Evolutionary conservation across 2,329 filamentous ascomycete genomes (phyloP), one percentile per base, ranked within the genome.

Genomic region (Phyllosticta capitalensis): DNA sequence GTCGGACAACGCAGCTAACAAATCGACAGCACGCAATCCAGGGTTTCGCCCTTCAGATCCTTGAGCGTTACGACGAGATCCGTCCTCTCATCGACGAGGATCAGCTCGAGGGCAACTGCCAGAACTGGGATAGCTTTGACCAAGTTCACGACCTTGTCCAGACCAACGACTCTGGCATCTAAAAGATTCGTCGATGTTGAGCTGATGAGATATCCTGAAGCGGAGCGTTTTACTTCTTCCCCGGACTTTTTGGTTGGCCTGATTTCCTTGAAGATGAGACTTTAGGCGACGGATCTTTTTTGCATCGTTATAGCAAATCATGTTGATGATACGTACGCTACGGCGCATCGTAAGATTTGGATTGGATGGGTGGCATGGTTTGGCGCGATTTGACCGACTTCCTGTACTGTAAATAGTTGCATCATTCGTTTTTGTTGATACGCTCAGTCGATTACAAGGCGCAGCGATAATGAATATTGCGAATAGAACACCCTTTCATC

Each of bases 41-140:
- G 54, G 71, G 71, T 1, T 73, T 87, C n/a, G 76, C 73, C 4
- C 70, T 82, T 28, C 78, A 83, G 66, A 81, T 83, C 64, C 63
- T 83, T 9, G 82, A 80, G 65, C 65, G 73, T 33, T 67, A 69
- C 56, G 57, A 62, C 14, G 68, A 70, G 59, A 69, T 71, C 9
- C 21, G 21, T 7, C 52, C 52, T 19, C 30, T 60, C 10, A 52
- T 60, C n/a, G 58, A 60, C 49, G 38, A 52, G 10, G 49, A 60
- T 2, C 21, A 28, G 30, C 24, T 60, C 14, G 24, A 60, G 12
- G 22, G 20, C 28, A 60, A 60, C 49, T 60, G 58, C 30, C 30
- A 60, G 4, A 49, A 28, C 3, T 60, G 58, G 53, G 48, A 45
- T 1, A 54, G 12, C 1, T 54, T 26, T 33, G 52, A 22, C 9